Conservation (phyloP, 257 asterid species). For the Nicotiana paniculata region DNA sequence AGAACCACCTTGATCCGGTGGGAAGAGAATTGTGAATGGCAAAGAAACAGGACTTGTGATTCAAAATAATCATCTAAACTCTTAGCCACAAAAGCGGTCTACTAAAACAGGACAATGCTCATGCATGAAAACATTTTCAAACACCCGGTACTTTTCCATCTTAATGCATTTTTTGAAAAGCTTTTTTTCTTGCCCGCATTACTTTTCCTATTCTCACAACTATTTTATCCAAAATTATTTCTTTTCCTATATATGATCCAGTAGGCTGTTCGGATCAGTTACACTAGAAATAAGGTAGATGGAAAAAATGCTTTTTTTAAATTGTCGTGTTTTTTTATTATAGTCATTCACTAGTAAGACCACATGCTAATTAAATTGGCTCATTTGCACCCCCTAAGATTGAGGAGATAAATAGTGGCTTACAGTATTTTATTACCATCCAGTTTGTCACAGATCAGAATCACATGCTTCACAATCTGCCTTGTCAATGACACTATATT, state of each 20-base stretch:
- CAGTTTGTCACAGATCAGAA: neutral
- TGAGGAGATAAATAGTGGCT: neutral
- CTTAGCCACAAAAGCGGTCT: too few species aligned
- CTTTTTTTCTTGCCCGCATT: too few species aligned
- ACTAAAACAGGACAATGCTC: conserved; percentile 31
- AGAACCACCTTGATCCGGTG: too few species aligned
- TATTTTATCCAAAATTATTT: too few species aligned
- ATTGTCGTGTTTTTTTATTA: neutral
- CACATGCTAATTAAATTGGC: neutral
- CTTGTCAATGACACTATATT: neutral
- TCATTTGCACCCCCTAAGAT: neutral
- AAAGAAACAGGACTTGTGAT: too few species aligned
- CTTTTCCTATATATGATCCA: too few species aligned
- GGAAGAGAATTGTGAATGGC: too few species aligned
- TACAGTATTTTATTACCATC: neutral
- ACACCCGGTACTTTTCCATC: conserved; percentile 36
- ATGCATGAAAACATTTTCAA: conserved; percentile 57
- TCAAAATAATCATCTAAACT: too few species aligned
- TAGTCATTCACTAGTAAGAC: neutral
- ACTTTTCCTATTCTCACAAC: too few species aligned
- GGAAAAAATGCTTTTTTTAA: neutral
- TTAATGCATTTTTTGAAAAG: too few species aligned
- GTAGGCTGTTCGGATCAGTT: neutral
- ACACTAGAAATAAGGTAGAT: neutral
- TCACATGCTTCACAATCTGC: conserved; percentile 4